Evolutionary conservation across 1,139 yeast species (phyloP), one percentile per base, ranked within the genome.

Genomic region (Saccharomyces uvarum): DNA sequence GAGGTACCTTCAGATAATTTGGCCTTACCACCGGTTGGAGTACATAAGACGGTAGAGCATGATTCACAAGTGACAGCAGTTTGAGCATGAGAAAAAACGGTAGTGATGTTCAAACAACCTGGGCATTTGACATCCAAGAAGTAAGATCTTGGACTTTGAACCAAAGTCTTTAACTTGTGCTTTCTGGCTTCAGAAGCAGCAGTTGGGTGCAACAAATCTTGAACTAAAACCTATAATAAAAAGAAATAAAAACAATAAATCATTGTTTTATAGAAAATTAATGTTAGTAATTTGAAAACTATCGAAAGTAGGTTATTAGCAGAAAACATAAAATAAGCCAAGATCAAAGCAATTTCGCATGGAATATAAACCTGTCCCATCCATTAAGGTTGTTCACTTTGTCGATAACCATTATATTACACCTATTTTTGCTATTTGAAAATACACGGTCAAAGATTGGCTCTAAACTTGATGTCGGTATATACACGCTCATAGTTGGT

Each of bases 11-110:
- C 99, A 70, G 98, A 88, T 78, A 93, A 86, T 81, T 88, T 90
- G 74, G 98, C 97, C 85, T 93, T 93, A 83, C 99, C 99, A 83
- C 99, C 99, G 67, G 98, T 89, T 75, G 99, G 99, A 75, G 95
- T 88, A 81, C 98, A 91, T 75, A 93, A 88, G 66, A 93, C 97
- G 68, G 97, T 91, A 70, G 98, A 87, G 80, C 99, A 93, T 65
- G 95, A 85, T 74, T 95, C 98, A 83, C 99, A 93, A 75, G 97
- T 88, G 75, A 93, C 99, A 71, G 97, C 98, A 70, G 98, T 93
- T 83, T 93, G 99, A 65, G 99, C 98, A 80, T 93, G 99, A 68
- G 98, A 91, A 87, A 93, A 93, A 70, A 93, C 97, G 68, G 98
- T 93, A 78, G 99, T 91, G 82, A 93, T 93, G 85, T 86, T 88